Conservation (phyloP, 441 rosid species). For the Populus hybrid region DNA sequence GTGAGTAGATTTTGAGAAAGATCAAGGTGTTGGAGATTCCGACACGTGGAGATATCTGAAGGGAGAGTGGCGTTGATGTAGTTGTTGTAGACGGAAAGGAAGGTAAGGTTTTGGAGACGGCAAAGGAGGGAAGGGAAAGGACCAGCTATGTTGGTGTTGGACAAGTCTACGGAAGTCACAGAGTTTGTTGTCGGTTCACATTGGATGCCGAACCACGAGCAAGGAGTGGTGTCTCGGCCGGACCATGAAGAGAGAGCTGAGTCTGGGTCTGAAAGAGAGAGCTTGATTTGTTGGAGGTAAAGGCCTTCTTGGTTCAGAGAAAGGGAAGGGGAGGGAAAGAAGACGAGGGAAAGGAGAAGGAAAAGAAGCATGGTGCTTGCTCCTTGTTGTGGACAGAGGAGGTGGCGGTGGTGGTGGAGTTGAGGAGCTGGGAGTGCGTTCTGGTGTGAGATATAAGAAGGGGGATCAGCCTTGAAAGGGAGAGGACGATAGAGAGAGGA, state of each 20-base stretch:
- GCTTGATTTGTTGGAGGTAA: constrained; percentile 51
- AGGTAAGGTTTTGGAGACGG: constrained; percentile 53
- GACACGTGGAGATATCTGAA: constrained; percentile 54
- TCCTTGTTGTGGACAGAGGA: neutral
- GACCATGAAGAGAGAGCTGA: constrained; percentile 71
- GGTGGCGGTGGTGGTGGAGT: neutral
- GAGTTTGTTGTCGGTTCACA: constrained; percentile 47
- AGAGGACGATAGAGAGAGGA: neutral
- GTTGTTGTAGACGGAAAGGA: constrained; percentile 57
- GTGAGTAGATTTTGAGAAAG: constrained; percentile 75
- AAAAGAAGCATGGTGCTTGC: constrained; percentile 7
- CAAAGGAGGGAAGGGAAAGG: constrained; percentile 74
- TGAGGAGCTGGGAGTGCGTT: neutral
- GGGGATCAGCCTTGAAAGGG: neutral
- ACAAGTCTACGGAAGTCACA: constrained; percentile 65
- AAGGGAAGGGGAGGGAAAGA: constrained; percentile 13
- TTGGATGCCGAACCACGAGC: constrained; percentile 63
- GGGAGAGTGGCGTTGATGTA: constrained; percentile 64
- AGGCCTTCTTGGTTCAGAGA: constrained; percentile 80
- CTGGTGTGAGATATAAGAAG: neutral
- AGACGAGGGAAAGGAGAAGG: constrained; percentile 24
- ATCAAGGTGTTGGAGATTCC: constrained; percentile 55
- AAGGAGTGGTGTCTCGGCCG: constrained; percentile 51
- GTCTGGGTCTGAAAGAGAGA: constrained; percentile 61
- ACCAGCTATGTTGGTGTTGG: constrained; percentile 53